Conservation (phyloP, 176 grass and related monocot genomes). For the Themeda triandra region DNA sequence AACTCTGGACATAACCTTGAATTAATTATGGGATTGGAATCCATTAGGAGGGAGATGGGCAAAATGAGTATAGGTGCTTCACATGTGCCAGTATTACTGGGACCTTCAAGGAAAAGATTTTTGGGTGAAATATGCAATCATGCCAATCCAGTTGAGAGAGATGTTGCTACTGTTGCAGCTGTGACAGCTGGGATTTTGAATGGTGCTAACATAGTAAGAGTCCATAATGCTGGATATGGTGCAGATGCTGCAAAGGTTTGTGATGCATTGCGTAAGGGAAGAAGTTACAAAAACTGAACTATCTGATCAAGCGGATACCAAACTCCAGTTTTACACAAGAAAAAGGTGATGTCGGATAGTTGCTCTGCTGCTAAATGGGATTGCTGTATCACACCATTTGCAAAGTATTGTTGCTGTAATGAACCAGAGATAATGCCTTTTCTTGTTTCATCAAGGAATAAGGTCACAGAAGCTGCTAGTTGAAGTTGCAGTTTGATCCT, state of each 20-base stretch:
- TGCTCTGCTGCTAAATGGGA: neutral
- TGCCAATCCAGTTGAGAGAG: conserved; percentile 61
- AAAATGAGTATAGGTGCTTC: conserved; percentile 70
- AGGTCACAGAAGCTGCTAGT: neutral
- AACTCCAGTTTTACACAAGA: neutral
- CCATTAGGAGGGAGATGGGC: conserved; percentile 56
- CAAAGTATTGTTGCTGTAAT: neutral
- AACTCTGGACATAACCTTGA: conserved; percentile 58
- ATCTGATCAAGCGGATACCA: neutral
- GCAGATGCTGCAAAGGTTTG: conserved; percentile 71
- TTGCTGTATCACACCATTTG: neutral
- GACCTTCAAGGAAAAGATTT: conserved; percentile 79
- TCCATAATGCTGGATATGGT: conserved; percentile 72
- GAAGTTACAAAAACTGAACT: neutral
- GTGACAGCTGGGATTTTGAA: conserved; percentile 49
- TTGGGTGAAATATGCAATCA: conserved; percentile 73
- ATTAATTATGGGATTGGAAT: conserved; percentile 55
- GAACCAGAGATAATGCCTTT: conserved; percentile 10
- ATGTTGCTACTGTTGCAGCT: conserved; percentile 63
- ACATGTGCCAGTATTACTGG: conserved; percentile 71
- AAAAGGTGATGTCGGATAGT: neutral
- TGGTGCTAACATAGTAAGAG: conserved; percentile 83
- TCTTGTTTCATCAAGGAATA: neutral
- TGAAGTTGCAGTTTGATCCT: neutral
- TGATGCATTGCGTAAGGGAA: conserved; percentile 47